Evolutionary conservation across 139 green algal genomes (phyloP).

Genomic region (Closterium sp.): DNA sequence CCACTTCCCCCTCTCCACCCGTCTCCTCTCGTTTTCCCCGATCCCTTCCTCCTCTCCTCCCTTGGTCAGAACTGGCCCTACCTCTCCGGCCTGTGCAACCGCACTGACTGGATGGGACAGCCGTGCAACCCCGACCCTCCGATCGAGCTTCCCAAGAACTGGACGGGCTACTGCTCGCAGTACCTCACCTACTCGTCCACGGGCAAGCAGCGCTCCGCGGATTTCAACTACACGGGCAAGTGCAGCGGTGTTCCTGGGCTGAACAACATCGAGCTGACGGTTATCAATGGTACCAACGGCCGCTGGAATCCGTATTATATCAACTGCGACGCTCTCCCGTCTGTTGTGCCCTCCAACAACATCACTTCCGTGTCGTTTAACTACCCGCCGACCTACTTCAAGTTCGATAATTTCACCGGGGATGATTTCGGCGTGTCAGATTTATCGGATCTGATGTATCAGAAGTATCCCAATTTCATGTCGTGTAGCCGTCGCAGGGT

Average conservation of each 20-base stretch:
- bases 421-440: not conserved
- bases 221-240: not conserved
- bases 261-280: not conserved
- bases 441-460: not conserved
- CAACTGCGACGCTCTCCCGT: not conserved
- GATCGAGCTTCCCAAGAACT: not conserved
- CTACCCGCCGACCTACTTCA: not conserved
- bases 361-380: not conserved
- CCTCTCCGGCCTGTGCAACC: not conserved
- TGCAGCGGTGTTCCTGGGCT: not conserved
- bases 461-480: not conserved
- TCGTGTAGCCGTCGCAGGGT: not conserved
- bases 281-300: not conserved
- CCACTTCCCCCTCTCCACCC: not conserved
- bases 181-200: not conserved
- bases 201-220: not conserved
- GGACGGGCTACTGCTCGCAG: conserved; percentile 2
- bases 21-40: not conserved
- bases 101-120: not conserved
- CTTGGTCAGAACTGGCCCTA: not conserved
- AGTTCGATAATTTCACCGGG: not conserved
- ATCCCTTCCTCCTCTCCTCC: not conserved
- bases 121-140: not conserved
- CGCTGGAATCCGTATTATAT: not conserved
- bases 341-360: not conserved